Conservation (phyloP, 306 rosid species). For the Cucurbita moschata region DNA sequence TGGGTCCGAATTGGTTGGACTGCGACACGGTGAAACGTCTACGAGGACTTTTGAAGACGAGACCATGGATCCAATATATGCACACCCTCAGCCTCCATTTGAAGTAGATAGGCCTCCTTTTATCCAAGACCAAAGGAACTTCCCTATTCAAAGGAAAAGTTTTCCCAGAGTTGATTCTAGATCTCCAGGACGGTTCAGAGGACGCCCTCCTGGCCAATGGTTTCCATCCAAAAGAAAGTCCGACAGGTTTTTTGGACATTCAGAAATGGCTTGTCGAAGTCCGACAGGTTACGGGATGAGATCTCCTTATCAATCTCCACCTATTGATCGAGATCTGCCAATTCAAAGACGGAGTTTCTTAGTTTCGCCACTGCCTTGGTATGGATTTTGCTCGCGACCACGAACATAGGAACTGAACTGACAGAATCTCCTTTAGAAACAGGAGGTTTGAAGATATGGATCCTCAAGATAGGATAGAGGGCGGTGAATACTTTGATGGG, state of each 20-base stretch:
- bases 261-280: slow-evolving; percentile 43
- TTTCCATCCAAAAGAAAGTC: slow-evolving; percentile 55
- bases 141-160: slow-evolving; percentile 49
- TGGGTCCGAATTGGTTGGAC: slow-evolving; percentile 44
- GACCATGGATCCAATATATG: slow-evolving; percentile 29
- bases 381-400: too few relatives aligned
- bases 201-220: slow-evolving; percentile 78
- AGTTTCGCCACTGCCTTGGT: slow-evolving; percentile 26
- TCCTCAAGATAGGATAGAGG: slow-evolving; percentile 45
- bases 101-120: slow-evolving; percentile 43
- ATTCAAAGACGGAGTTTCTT: slow-evolving; percentile 55
- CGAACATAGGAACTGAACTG: slow-evolving; percentile 26
- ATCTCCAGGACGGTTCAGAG: slow-evolving; percentile 65
- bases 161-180: slow-evolving; percentile 42
- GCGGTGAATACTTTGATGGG: slow-evolving; percentile 49
- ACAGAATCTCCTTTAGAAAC: slow-evolving; percentile 36
- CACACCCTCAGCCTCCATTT: slow-evolving; percentile 40
- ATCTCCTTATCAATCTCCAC: slow-evolving; percentile 53
- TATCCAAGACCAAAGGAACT: slow-evolving; percentile 44
- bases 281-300: slow-evolving; percentile 64
- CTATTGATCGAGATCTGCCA: slow-evolving; percentile 43
- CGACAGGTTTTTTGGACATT: slow-evolving; percentile 57
- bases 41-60: slow-evolving; percentile 45
- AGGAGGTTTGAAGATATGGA: slow-evolving; percentile 58
- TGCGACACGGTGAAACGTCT: slow-evolving; percentile 51